Base-by-base conservation (phyloP, 23 red algal genomes). In the Gracilaria gracilis region DNA sequence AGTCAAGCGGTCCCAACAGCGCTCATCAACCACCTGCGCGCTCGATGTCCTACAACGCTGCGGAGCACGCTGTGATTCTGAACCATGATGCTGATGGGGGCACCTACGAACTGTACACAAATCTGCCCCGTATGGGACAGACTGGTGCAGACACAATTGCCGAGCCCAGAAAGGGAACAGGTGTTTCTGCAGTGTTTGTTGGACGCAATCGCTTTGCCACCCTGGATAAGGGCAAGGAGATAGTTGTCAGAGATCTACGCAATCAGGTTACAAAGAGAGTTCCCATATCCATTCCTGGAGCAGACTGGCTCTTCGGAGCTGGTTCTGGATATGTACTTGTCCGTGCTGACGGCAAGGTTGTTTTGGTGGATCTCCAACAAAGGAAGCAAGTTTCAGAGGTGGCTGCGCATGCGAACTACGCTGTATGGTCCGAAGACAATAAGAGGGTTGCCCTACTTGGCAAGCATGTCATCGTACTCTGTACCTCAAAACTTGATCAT, bases 51-150 rank as follows among this genome's bases (percentile, higher is more conserved):
- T 98, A 95, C 82, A 94, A 98, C 55, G 44, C 96, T 3, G 77
- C 87, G 35, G 96, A 98, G 59, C 91, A 91, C 38, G 88, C 92
- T 57, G 87, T 98, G 27, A 46, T 98, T 42, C 96, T 98, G 25
- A 94, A 95, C 49, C 91, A 98, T 73, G 96, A 95, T 77, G 85
- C 91, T 9, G 93, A 98, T 61, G 96, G 96, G 24, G 96, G 96
- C 36, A 82, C 92, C 0, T 94, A 94, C 81, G 96, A 98, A 66
- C 72, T 98, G 64, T 98, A 93, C 72, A 85, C 84, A 1, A 94
- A 88, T 57, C 38, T 98, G 15, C 92, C 96, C 61, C 53, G 81
- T 61, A 64, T 78, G 23, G 95, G 84, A 29, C 46, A 70, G n/a
- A 87, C 46, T 24, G 96, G 87, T 28, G 62, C 49, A 17, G 91